Percentiles rank a stretch among this genome's conserved stretches.
phyloP scores from a whole-genome alignment of 257 asterid species.

The Fraxinus excelsior region DNA sequence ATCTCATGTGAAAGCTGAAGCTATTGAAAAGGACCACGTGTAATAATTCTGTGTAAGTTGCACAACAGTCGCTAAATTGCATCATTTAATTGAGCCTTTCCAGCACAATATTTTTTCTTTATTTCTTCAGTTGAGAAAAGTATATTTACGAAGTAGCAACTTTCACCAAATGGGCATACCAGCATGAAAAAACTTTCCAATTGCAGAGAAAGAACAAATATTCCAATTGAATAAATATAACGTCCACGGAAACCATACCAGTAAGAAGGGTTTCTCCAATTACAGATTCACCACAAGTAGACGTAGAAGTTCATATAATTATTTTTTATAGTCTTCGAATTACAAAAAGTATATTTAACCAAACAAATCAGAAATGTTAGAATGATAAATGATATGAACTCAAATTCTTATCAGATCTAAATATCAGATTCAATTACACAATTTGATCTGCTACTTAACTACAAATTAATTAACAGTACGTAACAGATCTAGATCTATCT shows the following conservation, averaged over 20 bases:
- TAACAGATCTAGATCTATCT: constrained; percentile 3
- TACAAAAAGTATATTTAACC: background rate
- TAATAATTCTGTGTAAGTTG: too few relatives aligned
- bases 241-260: background rate
- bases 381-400: background rate
- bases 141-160: background rate
- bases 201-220: too few relatives aligned
- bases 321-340: background rate
- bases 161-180: background rate
- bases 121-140: background rate
- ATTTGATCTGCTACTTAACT: background rate
- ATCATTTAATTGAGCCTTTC: background rate
- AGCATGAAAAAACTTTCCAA: background rate
- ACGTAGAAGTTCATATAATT: background rate
- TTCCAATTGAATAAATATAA: too few relatives aligned
- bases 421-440: background rate
- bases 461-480: background rate
- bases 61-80: background rate
- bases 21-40: too few relatives aligned
- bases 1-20: background rate
- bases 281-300: background rate
- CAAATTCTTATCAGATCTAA: background rate
- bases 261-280: background rate
- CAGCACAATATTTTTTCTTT: background rate
- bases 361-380: background rate